Conservation (phyloP, 331 rosid genomes). For the Dryas integrifolia region DNA sequence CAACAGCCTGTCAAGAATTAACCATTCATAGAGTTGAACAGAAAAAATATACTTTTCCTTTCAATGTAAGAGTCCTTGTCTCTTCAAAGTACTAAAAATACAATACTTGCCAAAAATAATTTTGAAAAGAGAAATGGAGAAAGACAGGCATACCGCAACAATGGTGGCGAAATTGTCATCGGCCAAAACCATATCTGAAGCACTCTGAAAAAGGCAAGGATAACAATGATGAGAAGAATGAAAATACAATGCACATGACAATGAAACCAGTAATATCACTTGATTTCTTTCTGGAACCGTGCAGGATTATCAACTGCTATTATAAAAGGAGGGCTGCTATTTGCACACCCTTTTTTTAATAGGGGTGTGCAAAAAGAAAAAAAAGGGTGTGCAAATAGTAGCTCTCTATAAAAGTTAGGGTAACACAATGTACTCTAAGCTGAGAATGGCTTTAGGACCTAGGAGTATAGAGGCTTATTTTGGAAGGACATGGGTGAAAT, state of each 20-base stretch:
- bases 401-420: neutral
- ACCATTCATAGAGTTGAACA: conserved; percentile 20
- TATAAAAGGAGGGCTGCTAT: neutral
- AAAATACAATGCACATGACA: neutral
- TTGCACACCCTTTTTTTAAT: no score
- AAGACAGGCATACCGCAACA: conserved; percentile 68
- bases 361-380: no score
- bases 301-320: neutral
- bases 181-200: conserved; percentile 97
- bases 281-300: neutral
- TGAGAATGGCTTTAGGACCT: neutral
- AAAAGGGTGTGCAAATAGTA: no score
- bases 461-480: neutral
- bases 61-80: neutral
- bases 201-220: conserved; percentile 55
- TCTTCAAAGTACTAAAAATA: neutral
- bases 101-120: conserved; percentile 2
- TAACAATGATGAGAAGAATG: conserved; percentile 11
- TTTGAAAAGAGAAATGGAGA: conserved; percentile 8
- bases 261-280: neutral
- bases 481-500: neutral
- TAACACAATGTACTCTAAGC: neutral
- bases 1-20: conserved; percentile 69
- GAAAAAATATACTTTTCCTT: neutral
- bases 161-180: conserved; percentile 97